phyloP scores from a whole-genome alignment of 176 grass and related monocot species.

The Paspalum notatum region DNA sequence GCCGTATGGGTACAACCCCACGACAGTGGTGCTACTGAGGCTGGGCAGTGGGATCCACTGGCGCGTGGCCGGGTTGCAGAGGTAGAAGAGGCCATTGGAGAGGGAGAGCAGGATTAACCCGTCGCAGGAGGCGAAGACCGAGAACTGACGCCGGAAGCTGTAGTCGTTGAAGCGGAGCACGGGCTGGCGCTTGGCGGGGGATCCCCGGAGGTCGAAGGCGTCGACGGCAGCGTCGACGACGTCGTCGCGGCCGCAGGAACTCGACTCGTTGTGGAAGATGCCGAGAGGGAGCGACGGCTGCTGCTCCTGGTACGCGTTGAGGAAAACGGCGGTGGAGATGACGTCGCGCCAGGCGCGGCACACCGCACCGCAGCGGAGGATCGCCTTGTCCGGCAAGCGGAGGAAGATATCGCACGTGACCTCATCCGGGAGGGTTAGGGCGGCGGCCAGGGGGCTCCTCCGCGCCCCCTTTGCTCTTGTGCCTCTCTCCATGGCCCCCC shows the following conservation, averaged over 20 bases:
- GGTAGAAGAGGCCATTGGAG: background rate
- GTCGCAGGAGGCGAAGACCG: slow-evolving; percentile 25
- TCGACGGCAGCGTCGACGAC: background rate
- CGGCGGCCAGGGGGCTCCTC: background rate
- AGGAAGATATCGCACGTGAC: background rate
- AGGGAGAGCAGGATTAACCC: slow-evolving; percentile 10
- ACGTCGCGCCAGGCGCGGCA: slow-evolving; percentile 11
- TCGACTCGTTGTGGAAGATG: background rate
- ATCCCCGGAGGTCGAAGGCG: background rate
- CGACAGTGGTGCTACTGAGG: background rate
- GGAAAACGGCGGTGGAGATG: background rate
- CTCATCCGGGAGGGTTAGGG: background rate
- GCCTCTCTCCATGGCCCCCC: background rate
- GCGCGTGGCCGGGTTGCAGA: slow-evolving; percentile 32
- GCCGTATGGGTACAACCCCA: slow-evolving; percentile 5
- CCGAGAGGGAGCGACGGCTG: slow-evolving; percentile 26
- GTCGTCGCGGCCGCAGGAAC: background rate
- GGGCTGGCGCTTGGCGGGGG: background rate
- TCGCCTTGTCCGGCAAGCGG: background rate
- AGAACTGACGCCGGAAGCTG: background rate
- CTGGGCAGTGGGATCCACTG: slow-evolving; percentile 7
- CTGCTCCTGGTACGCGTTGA: background rate
- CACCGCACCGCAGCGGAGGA: slow-evolving; percentile 20
- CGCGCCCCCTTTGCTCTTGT: background rate
- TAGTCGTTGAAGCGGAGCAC: background rate